phyloP scores from a whole-genome alignment of 2,329 filamentous ascomycete genomes.

The Diaporthe vaccinii region DNA sequence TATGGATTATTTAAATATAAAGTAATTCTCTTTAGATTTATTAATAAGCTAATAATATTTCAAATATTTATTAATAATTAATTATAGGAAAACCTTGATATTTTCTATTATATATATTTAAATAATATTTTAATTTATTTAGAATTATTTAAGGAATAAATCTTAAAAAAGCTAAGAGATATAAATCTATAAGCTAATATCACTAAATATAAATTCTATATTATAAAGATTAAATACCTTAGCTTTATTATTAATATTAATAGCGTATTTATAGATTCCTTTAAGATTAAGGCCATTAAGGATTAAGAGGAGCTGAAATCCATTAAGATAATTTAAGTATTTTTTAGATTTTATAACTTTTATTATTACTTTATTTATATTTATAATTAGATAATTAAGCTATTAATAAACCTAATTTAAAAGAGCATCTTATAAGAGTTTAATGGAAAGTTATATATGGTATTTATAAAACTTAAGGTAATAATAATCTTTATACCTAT shows the following conservation, averaged over 20 bases:
- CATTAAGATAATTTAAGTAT: not conserved
- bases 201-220: not conserved
- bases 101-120: not conserved
- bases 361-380: not conserved
- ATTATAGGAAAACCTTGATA: not conserved
- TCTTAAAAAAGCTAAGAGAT: not conserved
- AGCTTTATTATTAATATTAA: slow-evolving; percentile 17
- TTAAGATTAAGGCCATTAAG: not conserved
- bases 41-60: not conserved
- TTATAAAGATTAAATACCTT: slow-evolving; percentile 9
- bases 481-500: too few relatives aligned
- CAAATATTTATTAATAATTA: slow-evolving; percentile 1
- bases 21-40: not conserved
- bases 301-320: not conserved
- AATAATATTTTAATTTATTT: slow-evolving; percentile 14
- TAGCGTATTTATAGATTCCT: not conserved
- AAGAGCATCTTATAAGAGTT: too few relatives aligned
- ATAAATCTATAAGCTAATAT: not conserved
- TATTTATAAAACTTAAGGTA: not conserved
- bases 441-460: not conserved
- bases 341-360: not conserved
- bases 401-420: not conserved
- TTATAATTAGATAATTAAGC: not conserved
- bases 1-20: slow-evolving; percentile 12
- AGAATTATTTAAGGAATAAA: not conserved